Evolutionary conservation across 345 rosid species (phyloP), one percentile per base, ranked within the genome.

Genomic region (Psidium friedrichsthalianum): DNA sequence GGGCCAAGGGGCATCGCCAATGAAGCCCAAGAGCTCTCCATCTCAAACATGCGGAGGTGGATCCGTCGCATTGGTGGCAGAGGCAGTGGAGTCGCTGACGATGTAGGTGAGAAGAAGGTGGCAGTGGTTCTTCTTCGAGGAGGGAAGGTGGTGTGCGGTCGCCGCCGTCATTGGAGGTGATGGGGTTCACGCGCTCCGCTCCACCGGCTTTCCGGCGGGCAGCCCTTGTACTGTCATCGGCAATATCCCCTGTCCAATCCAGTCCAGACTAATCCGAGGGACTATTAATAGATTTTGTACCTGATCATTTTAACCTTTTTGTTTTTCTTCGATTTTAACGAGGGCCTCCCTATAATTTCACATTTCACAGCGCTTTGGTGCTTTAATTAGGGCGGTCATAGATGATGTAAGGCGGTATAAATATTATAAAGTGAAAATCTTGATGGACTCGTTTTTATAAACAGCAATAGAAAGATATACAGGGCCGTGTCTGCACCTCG

Each of bases 151-250:
- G 90, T 94, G 94, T 92, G 88, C 91, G 97, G 40, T 92, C 94
- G 86, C 6, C 44, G 47, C 6, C 6, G 47, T 5, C 47, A 8
- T 44, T 86, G 88, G 52, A 95, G 87, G 84, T 89, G 13, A 93
- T 51, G 53, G 97, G 95, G 89, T 94, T 93, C 85, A 88, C 87
- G 13, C 90, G 93, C 94, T 94, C 32, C 95, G 90, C 86, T 94
- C 96, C 22, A 93, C 96, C 88, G 93, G 94, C 83, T 94, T 94
- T 86, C 96, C 90, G 6, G 95, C 95, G 25, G 95, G 85, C 95
- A 93, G 13, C 96, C 96, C 87, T 93, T 94, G 61, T 95, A 91
- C 94, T 93, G 49, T 94, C 95, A 92, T 83, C 96, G 89, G 88
- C 93, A 93, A 76, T 93, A 94, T 52, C 96, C 96, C 89, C 96